These are phyloP conservation scores for Penstemon newberryi DNA, from an alignment of 257 asterid genomes.

Conservation along the genomic window DNA sequence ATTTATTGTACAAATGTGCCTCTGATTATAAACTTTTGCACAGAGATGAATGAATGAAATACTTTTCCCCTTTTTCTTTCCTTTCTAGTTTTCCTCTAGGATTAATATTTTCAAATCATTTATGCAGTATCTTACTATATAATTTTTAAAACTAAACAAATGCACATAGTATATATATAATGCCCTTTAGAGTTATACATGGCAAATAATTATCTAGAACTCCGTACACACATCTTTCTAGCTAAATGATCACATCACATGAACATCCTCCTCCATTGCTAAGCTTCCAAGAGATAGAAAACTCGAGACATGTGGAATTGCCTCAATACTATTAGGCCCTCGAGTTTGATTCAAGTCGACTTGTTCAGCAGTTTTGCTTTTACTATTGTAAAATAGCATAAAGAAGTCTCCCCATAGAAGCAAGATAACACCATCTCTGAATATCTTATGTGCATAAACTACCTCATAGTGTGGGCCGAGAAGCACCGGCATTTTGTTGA, in stretches of 20 bases:
- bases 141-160: not conserved
- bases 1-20: not conserved
- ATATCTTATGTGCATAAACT: slow-evolving; percentile 33
- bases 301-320: slow-evolving; percentile 43
- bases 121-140: not conserved
- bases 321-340: slow-evolving; percentile 45
- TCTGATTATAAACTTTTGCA: too few relatives aligned
- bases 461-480: slow-evolving; percentile 35
- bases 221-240: not conserved
- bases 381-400: slow-evolving; percentile 39
- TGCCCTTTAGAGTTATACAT: not conserved
- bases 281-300: slow-evolving; percentile 34
- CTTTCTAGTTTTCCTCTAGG: too few relatives aligned
- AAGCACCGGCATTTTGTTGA: slow-evolving; percentile 31
- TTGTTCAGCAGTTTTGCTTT: slow-evolving; percentile 27
- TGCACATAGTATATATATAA: not conserved
- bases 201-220: not conserved
- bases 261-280: slow-evolving; percentile 31
- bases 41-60: not conserved
- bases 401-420: slow-evolving; percentile 42
- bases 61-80: not conserved
- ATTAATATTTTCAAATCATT: too few relatives aligned
- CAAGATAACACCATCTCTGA: slow-evolving; percentile 45
- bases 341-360: slow-evolving; percentile 40
- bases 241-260: not conserved